Evolutionary conservation across 179 eudicot species (phyloP), one percentile per base, ranked within the genome.

Genomic region (Beta corolliflora): DNA sequence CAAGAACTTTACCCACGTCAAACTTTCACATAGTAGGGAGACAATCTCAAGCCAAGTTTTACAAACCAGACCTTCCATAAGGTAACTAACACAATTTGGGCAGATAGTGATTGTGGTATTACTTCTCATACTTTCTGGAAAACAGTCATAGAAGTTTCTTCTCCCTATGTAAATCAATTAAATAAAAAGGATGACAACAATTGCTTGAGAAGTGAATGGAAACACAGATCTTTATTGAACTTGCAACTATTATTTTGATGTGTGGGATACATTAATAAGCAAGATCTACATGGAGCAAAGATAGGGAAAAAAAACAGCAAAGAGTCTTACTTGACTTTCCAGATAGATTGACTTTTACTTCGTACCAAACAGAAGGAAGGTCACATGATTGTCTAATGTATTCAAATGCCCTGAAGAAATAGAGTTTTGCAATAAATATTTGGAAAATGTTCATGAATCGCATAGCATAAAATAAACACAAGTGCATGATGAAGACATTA

Each of bases 401-500:
- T 65, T 93, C 97, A 85, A 89, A 84, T 55, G 98, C 97, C 93
- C 99, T 96, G 93, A 80, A 82, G 70, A 80, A 65, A 69, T 11
- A 31, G 21, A 50, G 19, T 76, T 44, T 6, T 56, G 56, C 70
- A 60, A 61, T 84, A 48, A 59, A 55, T 48, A 68, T 12, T 46
- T 14, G 21, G 53, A 41, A 59, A 46, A 15, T 31, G 23, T 5
- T 21, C 36, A 55, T 19, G 44, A 65, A 65, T 14, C 73, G 59
- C 45, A 77, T 54, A 56, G 29, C 55, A 45, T 21, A 54, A 46
- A 65, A 14, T 12, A 77, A 23, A 73, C 11, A 18, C 50, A 76
- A 48, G 11, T 29, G 13, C 69, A 18, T 31, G 79, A 18, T 45
- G 78, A 25, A 83, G 70, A 84, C 71, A 81, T 80, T 94, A 83